phyloP scores from a whole-genome alignment of 176 grass and related monocot genomes.

The Tillandsia fasciculata region DNA sequence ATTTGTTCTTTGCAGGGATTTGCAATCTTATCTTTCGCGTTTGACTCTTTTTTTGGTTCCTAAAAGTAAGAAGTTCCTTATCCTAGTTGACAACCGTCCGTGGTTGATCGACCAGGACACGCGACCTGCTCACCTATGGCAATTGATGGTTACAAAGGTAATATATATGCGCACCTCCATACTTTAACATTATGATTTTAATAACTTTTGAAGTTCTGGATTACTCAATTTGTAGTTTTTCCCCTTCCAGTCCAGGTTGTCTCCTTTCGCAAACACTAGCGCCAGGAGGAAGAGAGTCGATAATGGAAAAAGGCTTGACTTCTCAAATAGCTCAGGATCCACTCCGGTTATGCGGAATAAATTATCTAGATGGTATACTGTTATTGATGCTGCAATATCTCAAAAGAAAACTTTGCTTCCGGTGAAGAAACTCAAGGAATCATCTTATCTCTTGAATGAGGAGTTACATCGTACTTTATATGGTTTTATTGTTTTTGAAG shows the following conservation, averaged over 20 bases:
- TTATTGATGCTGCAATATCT: slow-evolving; percentile 69
- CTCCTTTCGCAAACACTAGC: slow-evolving; percentile 81
- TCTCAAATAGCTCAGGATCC: slow-evolving; percentile 38
- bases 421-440: slow-evolving; percentile 79
- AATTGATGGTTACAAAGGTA: slow-evolving; percentile 95
- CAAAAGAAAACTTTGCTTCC: slow-evolving; percentile 58
- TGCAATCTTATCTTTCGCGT: slow-evolving; percentile 86
- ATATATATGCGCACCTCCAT: slow-evolving; percentile 13
- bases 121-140: slow-evolving; percentile 80
- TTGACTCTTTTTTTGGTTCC: slow-evolving; percentile 72
- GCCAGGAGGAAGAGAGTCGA: slow-evolving; percentile 54
- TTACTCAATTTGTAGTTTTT: slow-evolving; percentile 18
- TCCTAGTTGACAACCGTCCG: slow-evolving; percentile 77
- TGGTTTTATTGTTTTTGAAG: slow-evolving; percentile 95
- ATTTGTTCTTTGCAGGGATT: slow-evolving; percentile 63
- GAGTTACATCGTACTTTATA: slow-evolving; percentile 76
- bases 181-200: background rate
- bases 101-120: slow-evolving; percentile 77
- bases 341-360: slow-evolving; percentile 34
- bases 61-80: slow-evolving; percentile 58
- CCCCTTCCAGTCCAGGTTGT: slow-evolving; percentile 58
- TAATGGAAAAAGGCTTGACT: slow-evolving; percentile 37
- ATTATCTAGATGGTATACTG: slow-evolving; percentile 64
- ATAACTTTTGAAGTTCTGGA: background rate
- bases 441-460: slow-evolving; percentile 52